These are phyloP conservation scores for Byssochlamys sp. DNA, from an alignment of 2,329 filamentous ascomycete genomes.

Conservation along the genomic window DNA sequence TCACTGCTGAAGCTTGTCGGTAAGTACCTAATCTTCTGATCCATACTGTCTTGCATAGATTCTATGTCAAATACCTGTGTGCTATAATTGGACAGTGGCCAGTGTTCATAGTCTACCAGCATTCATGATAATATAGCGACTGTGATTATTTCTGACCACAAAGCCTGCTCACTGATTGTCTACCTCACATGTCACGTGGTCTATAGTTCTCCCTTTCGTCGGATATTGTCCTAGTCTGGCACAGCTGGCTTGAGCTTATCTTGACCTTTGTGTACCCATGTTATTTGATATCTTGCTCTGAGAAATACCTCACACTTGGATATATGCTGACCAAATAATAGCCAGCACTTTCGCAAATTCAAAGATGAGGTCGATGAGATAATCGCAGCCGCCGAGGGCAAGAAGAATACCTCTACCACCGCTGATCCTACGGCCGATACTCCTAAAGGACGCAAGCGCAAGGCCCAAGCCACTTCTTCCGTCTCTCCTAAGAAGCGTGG, in stretches of 20 bases:
- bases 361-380: neutral
- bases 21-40: neutral
- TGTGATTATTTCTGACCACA: neutral
- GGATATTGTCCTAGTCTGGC: neutral
- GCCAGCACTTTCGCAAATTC: neutral
- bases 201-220: neutral
- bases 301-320: neutral
- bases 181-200: neutral
- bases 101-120: neutral
- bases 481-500: neutral
- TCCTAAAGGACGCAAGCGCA: neutral
- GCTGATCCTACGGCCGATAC: neutral
- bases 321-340: neutral
- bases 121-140: no score
- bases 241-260: neutral
- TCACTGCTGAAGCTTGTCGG: neutral
- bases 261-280: neutral
- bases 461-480: neutral
- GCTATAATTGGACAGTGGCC: neutral
- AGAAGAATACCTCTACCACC: neutral
- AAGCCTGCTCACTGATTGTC: neutral
- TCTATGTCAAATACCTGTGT: neutral
- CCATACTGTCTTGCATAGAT: neutral
- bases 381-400: neutral
- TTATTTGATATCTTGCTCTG: neutral